Base-by-base conservation (phyloP, 2,329 filamentous ascomycete genomes). In the Diaporthe sp. region DNA sequence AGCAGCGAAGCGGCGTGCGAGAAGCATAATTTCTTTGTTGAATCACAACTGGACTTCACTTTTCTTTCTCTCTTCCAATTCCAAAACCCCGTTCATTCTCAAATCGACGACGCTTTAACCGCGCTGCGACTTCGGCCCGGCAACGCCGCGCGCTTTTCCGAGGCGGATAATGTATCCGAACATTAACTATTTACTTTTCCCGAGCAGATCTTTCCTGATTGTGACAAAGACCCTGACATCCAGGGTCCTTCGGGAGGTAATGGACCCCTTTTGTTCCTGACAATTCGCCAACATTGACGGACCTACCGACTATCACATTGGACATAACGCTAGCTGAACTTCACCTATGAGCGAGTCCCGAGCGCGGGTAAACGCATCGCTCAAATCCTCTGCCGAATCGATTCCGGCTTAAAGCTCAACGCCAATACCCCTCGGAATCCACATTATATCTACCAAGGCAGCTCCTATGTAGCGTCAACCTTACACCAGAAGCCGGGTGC, bases 131-230 rank as follows among this genome's bases (percentile, higher is more conserved):
- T 15, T 28, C 25, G 51, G 25, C n/a, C 25, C 51, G 51, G 51
- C 37, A 2, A 15, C 17, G 5, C 39, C 17, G 15, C 9, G 60
- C 25, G 25, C 60, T 63, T 63, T 63, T 63, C 60, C 60, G 60
- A 63, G 25, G 39, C 39, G 55, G 55, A 58, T 34, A 58, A 57
- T 12, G 25, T 63, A 22, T 63, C 60, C 60, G 60, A 44, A 22
- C 7, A 44, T 20, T 2, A 25, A 12, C 8, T 42, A 39, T 5
- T 17, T 61, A 6, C 34, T 13, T 17, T 25, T 61, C 22, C 58
- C 34, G 12, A 25, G 58, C 15, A 28, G 58, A 61, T 42, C 37
- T 42, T 61, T 8, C 37, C 58, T 42, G 2, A 15, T 7, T 39
- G 20, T 25, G 34, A 25, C 22, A 37, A 10, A 8, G 15, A n/a